Evolutionary conservation across 148 eudicot genomes (phyloP).

Genomic region (Camellia lanceoleosa): DNA sequence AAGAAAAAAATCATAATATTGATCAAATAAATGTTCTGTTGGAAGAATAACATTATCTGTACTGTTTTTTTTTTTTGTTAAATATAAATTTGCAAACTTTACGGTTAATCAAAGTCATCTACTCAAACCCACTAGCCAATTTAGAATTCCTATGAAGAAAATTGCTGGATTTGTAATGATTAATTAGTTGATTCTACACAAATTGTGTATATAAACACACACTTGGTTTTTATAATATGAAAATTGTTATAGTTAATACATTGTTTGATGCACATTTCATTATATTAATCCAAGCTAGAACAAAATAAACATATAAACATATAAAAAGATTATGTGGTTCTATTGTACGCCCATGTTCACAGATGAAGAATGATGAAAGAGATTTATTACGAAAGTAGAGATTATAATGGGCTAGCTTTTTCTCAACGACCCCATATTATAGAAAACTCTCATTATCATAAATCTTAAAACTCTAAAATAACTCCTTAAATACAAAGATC

Average conservation of each 20-base stretch:
- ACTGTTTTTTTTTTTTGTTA: background rate
- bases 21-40: constrained; percentile 2
- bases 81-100: background rate
- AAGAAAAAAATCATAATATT: background rate
- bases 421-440: too few relatives aligned
- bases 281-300: background rate
- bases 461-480: too few relatives aligned
- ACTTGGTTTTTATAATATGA: background rate
- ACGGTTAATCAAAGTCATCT: background rate
- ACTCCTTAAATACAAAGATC: too few relatives aligned
- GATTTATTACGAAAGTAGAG: too few relatives aligned
- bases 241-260: background rate
- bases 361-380: too few relatives aligned
- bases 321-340: too few relatives aligned
- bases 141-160: background rate
- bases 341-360: too few relatives aligned
- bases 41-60: background rate
- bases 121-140: background rate
- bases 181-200: background rate
- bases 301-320: too few relatives aligned
- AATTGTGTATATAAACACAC: background rate
- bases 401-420: too few relatives aligned
- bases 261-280: background rate
- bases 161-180: background rate
- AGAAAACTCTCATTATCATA: too few relatives aligned